Evolutionary conservation across 2,329 filamentous ascomycete genomes (phyloP).

Genomic region (Madurella mycetomatis): DNA sequence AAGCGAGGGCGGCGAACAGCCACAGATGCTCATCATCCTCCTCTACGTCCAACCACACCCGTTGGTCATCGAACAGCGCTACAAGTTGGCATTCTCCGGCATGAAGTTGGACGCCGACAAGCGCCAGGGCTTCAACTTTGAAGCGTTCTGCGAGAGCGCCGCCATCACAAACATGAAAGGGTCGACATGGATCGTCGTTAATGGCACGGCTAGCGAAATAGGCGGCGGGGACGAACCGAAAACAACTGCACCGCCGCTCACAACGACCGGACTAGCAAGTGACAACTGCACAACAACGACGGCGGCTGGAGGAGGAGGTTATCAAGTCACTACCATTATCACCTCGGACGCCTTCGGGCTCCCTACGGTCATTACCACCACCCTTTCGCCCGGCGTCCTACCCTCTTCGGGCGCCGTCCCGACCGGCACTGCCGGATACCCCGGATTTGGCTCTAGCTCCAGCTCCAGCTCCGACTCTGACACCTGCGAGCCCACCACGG

Average conservation of each 20-base stretch:
- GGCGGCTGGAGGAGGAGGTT: background rate
- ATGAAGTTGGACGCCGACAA: conserved; percentile 10
- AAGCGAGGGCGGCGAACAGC: background rate
- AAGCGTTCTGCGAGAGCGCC: conserved; percentile 13
- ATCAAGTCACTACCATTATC: conserved; percentile 13
- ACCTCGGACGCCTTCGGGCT: conserved; percentile 7
- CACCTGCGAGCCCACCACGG: background rate
- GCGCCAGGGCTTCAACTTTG: conserved; percentile 16
- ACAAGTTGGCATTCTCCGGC: conserved; percentile 8
- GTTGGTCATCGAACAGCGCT: conserved; percentile 12
- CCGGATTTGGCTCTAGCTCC: too few relatives aligned
- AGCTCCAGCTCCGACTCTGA: background rate
- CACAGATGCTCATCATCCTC: conserved; percentile 16
- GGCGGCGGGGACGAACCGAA: background rate
- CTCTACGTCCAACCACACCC: conserved; percentile 21
- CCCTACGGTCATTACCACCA: conserved; percentile 5
- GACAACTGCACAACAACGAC: background rate
- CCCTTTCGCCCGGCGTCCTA: conserved; percentile 9
- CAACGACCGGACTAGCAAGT: background rate
- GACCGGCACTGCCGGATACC: background rate
- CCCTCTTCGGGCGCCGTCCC: conserved; percentile 1
- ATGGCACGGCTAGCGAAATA: background rate
- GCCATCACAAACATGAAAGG: conserved; percentile 11
- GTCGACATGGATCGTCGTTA: conserved; percentile 14
- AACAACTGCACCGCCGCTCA: background rate